phyloP scores from a whole-genome alignment of 2,329 filamentous ascomycete genomes.

The Colletotrichum spinosum region DNA sequence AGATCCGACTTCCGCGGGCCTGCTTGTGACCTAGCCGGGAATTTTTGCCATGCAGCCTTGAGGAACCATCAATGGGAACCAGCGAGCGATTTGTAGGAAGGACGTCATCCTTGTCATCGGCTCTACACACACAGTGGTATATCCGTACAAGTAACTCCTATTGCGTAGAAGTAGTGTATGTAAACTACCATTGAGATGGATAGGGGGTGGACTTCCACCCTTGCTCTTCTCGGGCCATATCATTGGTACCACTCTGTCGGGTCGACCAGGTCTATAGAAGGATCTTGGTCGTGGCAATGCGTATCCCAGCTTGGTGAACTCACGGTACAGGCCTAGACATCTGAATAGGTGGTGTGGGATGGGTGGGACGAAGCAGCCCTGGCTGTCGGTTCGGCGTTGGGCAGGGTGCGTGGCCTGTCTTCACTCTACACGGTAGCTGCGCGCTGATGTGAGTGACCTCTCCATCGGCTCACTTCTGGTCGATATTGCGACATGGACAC shows the following conservation, averaged over 20 bases:
- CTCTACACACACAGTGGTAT: background rate
- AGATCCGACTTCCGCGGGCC: constrained; percentile 18
- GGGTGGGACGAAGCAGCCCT: constrained; percentile 4
- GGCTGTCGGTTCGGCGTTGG: background rate
- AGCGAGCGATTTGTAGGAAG: background rate
- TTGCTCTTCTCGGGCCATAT: background rate
- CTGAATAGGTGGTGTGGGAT: background rate
- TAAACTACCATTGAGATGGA: constrained; percentile 5
- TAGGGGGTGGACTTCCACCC: background rate
- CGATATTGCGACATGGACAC: background rate
- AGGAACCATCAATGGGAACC: constrained; percentile 8
- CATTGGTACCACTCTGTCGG: constrained; percentile 26
- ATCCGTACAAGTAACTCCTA: too few relatives aligned
- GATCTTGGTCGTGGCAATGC: constrained; percentile 17
- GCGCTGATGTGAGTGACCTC: too few relatives aligned
- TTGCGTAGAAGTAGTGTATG: too few relatives aligned
- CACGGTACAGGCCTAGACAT: background rate
- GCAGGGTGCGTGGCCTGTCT: too few relatives aligned
- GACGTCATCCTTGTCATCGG: constrained; percentile 13
- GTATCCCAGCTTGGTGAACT: constrained; percentile 12
- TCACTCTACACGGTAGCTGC: too few relatives aligned
- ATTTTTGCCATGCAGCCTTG: constrained; percentile 28
- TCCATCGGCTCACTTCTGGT: background rate
- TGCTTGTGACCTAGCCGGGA: constrained; percentile 20
- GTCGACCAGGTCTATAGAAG: constrained; percentile 5